A percentile compares a stretch with the other conserved stretches of the same genome.
Evolutionary conservation across 192 early-diverging fungal species (phyloP).

Genomic region (Gorgonomyces haynaldii): DNA sequence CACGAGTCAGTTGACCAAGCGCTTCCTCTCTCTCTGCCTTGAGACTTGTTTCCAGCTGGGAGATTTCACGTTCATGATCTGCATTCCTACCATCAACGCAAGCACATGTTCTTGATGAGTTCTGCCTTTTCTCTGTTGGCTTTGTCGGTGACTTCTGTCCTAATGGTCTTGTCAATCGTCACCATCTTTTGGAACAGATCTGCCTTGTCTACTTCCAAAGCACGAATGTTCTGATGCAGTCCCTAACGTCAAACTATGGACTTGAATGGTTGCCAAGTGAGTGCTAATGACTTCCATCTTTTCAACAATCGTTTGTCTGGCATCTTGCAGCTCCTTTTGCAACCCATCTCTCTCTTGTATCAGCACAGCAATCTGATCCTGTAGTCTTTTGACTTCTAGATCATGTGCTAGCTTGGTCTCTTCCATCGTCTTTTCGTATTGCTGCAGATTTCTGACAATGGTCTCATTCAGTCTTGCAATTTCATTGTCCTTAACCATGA

Average conservation of each 20-base stretch:
- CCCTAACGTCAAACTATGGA: no score
- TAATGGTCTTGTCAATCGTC: constrained; percentile 29
- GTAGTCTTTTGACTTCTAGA: constrained; percentile 3
- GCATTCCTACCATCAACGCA: no score
- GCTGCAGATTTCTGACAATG: not conserved
- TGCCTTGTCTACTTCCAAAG: constrained; percentile 38
- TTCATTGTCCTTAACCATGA: not conserved
- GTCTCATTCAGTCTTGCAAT: not conserved
- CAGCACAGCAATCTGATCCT: not conserved
- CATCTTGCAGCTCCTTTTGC: not conserved
- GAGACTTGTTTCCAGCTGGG: no score
- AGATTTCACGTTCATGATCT: no score
- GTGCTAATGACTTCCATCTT: constrained; percentile 1
- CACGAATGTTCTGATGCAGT: no score
- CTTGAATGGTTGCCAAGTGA: constrained; percentile 15
- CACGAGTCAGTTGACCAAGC: no score
- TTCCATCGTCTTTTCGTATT: constrained; percentile 18
- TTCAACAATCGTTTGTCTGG: not conserved
- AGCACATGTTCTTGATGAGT: no score
- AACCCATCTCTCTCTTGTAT: not conserved
- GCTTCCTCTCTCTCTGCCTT: no score
- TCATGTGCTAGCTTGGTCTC: constrained; percentile 7
- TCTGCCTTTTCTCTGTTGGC: constrained; percentile 25
- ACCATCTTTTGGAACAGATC: constrained; percentile 45
- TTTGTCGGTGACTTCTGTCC: constrained; percentile 28